Evolutionary conservation across 257 asterid genomes (phyloP).

Genomic region (Striga asiatica): DNA sequence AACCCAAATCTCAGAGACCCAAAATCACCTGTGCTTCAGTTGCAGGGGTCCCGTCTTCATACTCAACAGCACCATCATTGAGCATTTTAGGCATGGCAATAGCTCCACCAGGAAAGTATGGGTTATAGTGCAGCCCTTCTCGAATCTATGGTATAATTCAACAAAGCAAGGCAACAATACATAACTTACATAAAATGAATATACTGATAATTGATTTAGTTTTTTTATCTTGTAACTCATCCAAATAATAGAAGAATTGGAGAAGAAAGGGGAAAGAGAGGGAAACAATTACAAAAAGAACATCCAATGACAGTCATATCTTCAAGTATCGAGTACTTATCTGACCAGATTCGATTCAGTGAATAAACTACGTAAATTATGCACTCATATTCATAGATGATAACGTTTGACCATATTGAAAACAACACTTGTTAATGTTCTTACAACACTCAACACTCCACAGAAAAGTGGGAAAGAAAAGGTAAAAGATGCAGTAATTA

Average conservation of each 20-base stretch:
- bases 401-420: no score
- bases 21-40: constrained; percentile 24
- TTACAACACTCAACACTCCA: background rate
- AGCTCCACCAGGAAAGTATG: constrained; percentile 52
- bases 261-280: background rate
- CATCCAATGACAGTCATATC: no score
- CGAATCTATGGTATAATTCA: constrained; percentile 36
- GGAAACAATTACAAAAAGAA: background rate
- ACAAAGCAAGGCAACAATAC: no score
- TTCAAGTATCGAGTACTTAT: no score
- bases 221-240: background rate
- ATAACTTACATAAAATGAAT: no score
- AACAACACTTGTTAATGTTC: no score
- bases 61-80: constrained; percentile 44
- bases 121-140: constrained; percentile 43
- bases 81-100: constrained; percentile 58
- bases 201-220: background rate
- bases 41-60: constrained; percentile 46
- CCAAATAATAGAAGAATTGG: no score
- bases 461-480: background rate
- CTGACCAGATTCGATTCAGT: no score
- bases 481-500: constrained; percentile 16
- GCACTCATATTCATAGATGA: no score
- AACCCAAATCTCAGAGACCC: background rate
- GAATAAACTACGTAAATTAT: no score